Evolutionary conservation across 345 rosid species (phyloP).

Genomic region (Raphanus raphanistrum): DNA sequence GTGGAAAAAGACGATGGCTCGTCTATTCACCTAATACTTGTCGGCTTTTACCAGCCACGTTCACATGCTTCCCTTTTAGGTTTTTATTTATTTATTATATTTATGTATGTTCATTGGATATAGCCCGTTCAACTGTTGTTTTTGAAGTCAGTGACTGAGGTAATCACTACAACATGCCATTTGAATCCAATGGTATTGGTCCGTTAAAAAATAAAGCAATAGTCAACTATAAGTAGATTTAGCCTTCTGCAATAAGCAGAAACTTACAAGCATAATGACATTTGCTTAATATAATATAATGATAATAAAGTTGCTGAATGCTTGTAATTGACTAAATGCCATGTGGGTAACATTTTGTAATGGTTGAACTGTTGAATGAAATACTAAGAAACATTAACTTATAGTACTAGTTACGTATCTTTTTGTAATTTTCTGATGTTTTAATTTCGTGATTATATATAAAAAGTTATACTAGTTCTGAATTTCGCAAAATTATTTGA

Average conservation of each 20-base stretch:
- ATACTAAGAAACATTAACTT: background rate
- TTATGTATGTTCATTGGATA: background rate
- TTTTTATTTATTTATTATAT: slow-evolving; percentile 3
- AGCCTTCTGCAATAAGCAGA: background rate
- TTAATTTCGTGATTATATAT: too few relatives aligned
- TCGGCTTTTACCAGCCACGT: slow-evolving; percentile 32
- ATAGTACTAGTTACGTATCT: too few relatives aligned
- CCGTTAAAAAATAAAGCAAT: background rate
- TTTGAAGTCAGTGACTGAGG: slow-evolving; percentile 28
- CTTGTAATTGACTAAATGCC: background rate
- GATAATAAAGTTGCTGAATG: background rate
- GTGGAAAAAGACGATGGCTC: slow-evolving; percentile 35
- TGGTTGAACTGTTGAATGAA: background rate
- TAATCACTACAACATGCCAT: slow-evolving; percentile 28
- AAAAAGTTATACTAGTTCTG: too few relatives aligned
- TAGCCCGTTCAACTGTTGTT: background rate
- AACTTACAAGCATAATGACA: slow-evolving; percentile 2
- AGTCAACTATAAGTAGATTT: slow-evolving; percentile 29
- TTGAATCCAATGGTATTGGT: slow-evolving; percentile 27
- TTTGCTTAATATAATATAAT: slow-evolving; percentile 3
- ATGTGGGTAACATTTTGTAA: background rate
- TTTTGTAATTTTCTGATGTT: too few relatives aligned
- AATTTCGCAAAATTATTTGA: too few relatives aligned
- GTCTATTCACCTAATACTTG: slow-evolving; percentile 38
- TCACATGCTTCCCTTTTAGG: slow-evolving; percentile 36